Percentiles rank a stretch among this genome's conserved stretches.
Evolutionary conservation across 1,284 basidiomycete species (phyloP).

Genomic region (Rhodotorula sp.): DNA sequence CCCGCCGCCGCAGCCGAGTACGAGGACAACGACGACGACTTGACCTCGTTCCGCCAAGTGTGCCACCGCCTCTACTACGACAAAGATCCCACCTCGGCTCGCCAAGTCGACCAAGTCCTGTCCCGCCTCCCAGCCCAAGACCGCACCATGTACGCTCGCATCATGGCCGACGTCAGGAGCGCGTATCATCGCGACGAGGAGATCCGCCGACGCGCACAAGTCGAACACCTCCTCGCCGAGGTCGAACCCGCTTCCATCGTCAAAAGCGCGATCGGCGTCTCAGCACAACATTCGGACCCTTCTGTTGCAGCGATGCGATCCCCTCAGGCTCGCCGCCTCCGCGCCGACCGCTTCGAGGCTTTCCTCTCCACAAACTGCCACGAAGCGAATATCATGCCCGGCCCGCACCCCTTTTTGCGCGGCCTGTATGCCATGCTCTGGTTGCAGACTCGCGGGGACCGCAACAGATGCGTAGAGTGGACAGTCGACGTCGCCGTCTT

Average conservation of each 20-base stretch:
- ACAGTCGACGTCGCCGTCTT: slow-evolving; percentile 41
- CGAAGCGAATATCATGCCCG: slow-evolving; percentile 9
- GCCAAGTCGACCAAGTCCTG: slow-evolving; percentile 26
- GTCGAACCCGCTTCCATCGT: slow-evolving; percentile 7
- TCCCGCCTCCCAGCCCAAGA: slow-evolving; percentile 13
- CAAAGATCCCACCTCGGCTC: slow-evolving; percentile 11
- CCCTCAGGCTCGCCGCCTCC: slow-evolving; percentile 5
- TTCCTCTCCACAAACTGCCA: slow-evolving; percentile 29
- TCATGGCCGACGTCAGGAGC: slow-evolving; percentile 25
- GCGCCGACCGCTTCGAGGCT: slow-evolving; percentile 8
- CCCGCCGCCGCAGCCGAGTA: not conserved
- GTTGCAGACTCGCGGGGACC: slow-evolving; percentile 35
- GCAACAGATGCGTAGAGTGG: slow-evolving; percentile 39
- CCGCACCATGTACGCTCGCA: slow-evolving; percentile 30
- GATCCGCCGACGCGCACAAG: not conserved
- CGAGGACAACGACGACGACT: slow-evolving; percentile 7
- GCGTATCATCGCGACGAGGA: slow-evolving; percentile 29
- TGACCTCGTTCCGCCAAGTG: slow-evolving; percentile 15
- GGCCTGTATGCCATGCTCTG: slow-evolving; percentile 33
- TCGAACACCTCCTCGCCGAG: slow-evolving; percentile 16
- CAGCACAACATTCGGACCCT: slow-evolving; percentile 8
- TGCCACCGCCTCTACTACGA: slow-evolving; percentile 32
- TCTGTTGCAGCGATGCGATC: slow-evolving; percentile 15
- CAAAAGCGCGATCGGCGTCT: slow-evolving; percentile 16
- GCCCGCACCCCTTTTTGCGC: slow-evolving; percentile 38